These are phyloP conservation scores for Hymenoscyphus infarciens DNA, from an alignment of 2,329 filamentous ascomycete genomes.

Conservation along the genomic window DNA sequence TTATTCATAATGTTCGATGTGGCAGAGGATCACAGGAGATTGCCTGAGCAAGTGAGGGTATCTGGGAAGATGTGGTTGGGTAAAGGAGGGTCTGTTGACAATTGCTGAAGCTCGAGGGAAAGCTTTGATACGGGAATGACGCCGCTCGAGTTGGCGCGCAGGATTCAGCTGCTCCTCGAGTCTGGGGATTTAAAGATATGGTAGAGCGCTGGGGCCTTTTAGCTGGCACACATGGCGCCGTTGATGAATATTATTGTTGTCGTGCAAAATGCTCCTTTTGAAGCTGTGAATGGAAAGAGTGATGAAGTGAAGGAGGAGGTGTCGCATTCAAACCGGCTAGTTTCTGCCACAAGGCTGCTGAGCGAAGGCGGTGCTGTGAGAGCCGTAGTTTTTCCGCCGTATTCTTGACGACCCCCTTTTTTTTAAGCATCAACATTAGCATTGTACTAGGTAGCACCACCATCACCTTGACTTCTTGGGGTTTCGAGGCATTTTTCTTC, in stretches of 20 bases:
- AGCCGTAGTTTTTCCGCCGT: too few species aligned
- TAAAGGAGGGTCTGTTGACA: background rate
- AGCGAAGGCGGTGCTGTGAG: background rate
- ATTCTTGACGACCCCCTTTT: too few species aligned
- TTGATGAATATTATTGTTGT: background rate
- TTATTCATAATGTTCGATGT: conserved; percentile 29
- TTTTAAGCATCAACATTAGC: too few species aligned
- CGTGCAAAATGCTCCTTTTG: background rate
- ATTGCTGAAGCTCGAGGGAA: conserved; percentile 5
- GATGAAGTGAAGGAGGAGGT: background rate
- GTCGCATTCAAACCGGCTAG: background rate
- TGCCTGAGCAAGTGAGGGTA: background rate
- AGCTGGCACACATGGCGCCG: conserved; percentile 3
- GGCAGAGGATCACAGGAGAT: background rate
- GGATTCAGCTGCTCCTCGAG: background rate
- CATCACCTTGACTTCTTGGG: too few species aligned
- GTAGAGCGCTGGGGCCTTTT: background rate
- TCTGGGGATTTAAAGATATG: background rate
- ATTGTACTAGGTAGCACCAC: too few species aligned
- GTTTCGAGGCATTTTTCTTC: too few species aligned
- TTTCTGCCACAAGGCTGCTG: background rate
- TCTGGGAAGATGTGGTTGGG: background rate
- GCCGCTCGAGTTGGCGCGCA: conserved; percentile 5
- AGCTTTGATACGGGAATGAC: conserved; percentile 6
- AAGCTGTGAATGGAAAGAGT: background rate